Conservation (phyloP, 164 flowering plant species). For the Vitis cinerea region DNA sequence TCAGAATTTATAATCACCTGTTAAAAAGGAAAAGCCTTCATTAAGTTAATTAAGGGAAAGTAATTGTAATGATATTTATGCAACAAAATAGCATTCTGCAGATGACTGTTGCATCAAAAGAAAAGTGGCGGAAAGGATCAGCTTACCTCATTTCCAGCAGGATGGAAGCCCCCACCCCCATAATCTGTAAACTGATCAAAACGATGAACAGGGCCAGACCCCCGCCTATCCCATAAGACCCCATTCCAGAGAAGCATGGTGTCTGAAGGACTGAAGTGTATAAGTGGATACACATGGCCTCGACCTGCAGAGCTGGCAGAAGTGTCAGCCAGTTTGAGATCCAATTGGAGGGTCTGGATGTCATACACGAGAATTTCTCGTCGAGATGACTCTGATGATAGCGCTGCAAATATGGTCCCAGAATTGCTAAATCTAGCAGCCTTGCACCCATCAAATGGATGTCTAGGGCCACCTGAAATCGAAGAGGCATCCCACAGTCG, state of each 20-base stretch:
- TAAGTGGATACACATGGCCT: slow-evolving; percentile 61
- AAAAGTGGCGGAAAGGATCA: background rate
- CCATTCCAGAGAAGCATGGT: slow-evolving; percentile 96
- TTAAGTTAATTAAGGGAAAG: too few species aligned
- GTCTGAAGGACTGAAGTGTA: slow-evolving; percentile 86
- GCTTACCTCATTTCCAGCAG: slow-evolving; percentile 96
- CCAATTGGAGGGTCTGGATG: slow-evolving; percentile 64
- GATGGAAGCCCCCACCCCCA: slow-evolving; percentile 99
- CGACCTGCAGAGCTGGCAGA: slow-evolving; percentile 46
- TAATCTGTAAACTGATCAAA: slow-evolving; percentile 94
- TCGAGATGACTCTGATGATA: slow-evolving; percentile 54
- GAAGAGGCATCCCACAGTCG: slow-evolving; percentile 84
- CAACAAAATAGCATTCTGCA: too few species aligned
- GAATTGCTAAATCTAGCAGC: slow-evolving; percentile 80
- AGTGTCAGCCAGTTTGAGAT: slow-evolving; percentile 56
- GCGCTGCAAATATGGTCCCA: slow-evolving; percentile 70
- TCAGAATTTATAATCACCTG: slow-evolving; percentile 95
- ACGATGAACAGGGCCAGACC: slow-evolving; percentile 59
- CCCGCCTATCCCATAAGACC: slow-evolving; percentile 87
- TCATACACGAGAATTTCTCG: slow-evolving; percentile 84
- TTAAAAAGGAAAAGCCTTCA: slow-evolving; percentile 1
- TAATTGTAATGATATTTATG: too few species aligned
- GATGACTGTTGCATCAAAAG: background rate
- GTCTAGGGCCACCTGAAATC: slow-evolving; percentile 65
- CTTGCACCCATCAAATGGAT: slow-evolving; percentile 80